A percentile compares a stretch with the other conserved stretches of the same genome.
phyloP scores from a whole-genome alignment of 345 rosid species.

The Reutealis trisperma region DNA sequence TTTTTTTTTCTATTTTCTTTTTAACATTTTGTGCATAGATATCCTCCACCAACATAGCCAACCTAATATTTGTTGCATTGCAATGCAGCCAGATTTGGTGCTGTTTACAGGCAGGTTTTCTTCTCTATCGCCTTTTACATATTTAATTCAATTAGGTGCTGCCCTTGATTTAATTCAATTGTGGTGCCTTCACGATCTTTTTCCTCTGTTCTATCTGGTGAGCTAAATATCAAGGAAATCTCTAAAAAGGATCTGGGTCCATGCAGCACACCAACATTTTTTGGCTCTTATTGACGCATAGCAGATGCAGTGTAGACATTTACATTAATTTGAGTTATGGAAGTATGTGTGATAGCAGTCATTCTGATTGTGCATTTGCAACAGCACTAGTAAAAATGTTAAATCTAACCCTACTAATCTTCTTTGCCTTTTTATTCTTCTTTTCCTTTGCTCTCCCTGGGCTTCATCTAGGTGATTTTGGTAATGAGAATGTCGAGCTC shows the following conservation, averaged over 20 bases:
- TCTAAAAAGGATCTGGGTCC: neutral
- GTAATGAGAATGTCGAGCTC: constrained; percentile 66
- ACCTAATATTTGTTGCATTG: constrained; percentile 23
- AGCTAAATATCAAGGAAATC: constrained; percentile 15
- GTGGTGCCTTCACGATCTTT: constrained; percentile 1
- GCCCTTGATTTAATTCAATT: constrained; percentile 5
- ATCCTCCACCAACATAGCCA: constrained; percentile 2
- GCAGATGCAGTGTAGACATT: neutral
- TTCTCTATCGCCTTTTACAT: constrained; percentile 23
- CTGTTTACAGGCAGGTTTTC: constrained; percentile 76
- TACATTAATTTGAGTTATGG: neutral
- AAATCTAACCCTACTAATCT: constrained; percentile 1
- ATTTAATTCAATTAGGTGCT: constrained; percentile 12
- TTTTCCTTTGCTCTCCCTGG: neutral
- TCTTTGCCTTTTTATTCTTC: neutral
- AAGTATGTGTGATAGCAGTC: neutral
- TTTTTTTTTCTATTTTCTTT: neutral
- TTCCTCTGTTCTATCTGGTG: neutral
- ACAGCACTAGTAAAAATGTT: neutral
- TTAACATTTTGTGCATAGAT: neutral
- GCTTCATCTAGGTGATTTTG: constrained; percentile 76
- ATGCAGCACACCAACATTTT: neutral
- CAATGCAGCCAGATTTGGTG: constrained; percentile 88
- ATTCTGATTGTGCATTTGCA: neutral
- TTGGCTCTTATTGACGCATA: neutral